phyloP scores from a whole-genome alignment of 768 basidiomycete species.

The Roridomyces roridus region DNA sequence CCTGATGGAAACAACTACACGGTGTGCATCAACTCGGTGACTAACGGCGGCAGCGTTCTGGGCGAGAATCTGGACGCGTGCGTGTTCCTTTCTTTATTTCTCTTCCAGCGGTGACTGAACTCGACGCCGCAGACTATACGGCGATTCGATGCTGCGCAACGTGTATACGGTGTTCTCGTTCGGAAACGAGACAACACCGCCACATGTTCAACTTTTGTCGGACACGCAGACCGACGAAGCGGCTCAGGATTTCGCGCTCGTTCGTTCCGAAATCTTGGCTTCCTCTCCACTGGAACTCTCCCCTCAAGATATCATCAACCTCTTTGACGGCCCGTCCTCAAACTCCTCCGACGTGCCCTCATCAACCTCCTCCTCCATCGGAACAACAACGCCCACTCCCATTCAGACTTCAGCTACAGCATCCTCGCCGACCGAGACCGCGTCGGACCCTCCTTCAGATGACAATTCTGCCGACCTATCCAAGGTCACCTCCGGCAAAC shows the following conservation, averaged over 20 bases:
- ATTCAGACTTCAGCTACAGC: background rate
- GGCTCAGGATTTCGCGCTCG: constrained; percentile 33
- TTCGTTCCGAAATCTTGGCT: constrained; percentile 34
- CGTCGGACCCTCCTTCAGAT: background rate
- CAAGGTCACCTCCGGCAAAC: background rate
- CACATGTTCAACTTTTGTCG: constrained; percentile 49
- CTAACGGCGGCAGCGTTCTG: constrained; percentile 30
- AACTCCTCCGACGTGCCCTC: too few relatives aligned
- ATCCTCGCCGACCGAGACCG: background rate
- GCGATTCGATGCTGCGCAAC: constrained; percentile 53
- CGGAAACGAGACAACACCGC: constrained; percentile 39
- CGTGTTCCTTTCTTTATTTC: too few relatives aligned
- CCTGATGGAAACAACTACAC: constrained; percentile 39
- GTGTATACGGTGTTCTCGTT: constrained; percentile 55
- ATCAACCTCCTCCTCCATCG: background rate
- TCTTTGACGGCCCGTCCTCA: constrained; percentile 18
- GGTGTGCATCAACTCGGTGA: constrained; percentile 44
- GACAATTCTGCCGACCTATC: constrained; percentile 1
- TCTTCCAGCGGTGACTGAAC: too few relatives aligned
- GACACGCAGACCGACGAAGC: constrained; percentile 42
- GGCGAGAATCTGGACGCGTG: too few relatives aligned
- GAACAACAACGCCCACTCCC: background rate
- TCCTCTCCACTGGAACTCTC: constrained; percentile 32
- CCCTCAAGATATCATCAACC: constrained; percentile 28
- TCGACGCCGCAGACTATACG: constrained; percentile 49